Evolutionary conservation across 495 filamentous ascomycete genomes (phyloP).

Genomic region (Cetradonia linearis): DNA sequence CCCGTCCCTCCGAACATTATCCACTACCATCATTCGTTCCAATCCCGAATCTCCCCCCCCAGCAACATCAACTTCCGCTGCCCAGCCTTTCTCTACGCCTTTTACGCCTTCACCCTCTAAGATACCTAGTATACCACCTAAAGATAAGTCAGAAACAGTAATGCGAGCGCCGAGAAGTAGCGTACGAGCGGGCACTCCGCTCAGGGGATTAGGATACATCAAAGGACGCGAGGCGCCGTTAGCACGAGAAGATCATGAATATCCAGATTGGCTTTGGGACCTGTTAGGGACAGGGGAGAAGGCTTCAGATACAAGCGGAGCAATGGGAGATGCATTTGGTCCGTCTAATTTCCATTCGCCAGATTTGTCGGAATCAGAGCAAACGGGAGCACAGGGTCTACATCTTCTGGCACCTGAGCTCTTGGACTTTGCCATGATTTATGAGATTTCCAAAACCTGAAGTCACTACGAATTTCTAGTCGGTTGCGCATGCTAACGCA

Average conservation of each 20-base stretch:
- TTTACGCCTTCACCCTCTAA: conserved; percentile 41
- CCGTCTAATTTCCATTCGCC: background rate
- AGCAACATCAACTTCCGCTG: conserved; percentile 38
- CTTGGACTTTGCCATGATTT: background rate
- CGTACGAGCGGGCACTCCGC: conserved; percentile 56
- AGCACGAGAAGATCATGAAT: conserved; percentile 72
- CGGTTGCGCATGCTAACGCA: background rate
- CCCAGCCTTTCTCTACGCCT: conserved; percentile 44
- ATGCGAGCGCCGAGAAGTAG: conserved; percentile 34
- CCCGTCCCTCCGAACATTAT: conserved; percentile 28
- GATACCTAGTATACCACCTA: conserved; percentile 32
- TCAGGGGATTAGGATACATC: conserved; percentile 79
- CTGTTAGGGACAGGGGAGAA: conserved; percentile 48
- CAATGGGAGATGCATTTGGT: conserved; percentile 17
- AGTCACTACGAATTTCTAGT: background rate
- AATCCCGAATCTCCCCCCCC: conserved; percentile 33
- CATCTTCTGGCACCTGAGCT: background rate
- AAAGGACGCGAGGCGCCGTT: conserved; percentile 57
- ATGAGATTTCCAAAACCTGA: background rate
- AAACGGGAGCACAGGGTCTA: background rate
- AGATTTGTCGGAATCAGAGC: background rate
- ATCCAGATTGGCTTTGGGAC: conserved; percentile 85
- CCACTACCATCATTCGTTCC: conserved; percentile 28
- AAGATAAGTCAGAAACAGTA: conserved; percentile 22
- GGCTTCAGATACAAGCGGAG: conserved; percentile 31